phyloP scores from a whole-genome alignment of 2,329 filamentous ascomycete genomes.

The Epichloe uncinata region DNA sequence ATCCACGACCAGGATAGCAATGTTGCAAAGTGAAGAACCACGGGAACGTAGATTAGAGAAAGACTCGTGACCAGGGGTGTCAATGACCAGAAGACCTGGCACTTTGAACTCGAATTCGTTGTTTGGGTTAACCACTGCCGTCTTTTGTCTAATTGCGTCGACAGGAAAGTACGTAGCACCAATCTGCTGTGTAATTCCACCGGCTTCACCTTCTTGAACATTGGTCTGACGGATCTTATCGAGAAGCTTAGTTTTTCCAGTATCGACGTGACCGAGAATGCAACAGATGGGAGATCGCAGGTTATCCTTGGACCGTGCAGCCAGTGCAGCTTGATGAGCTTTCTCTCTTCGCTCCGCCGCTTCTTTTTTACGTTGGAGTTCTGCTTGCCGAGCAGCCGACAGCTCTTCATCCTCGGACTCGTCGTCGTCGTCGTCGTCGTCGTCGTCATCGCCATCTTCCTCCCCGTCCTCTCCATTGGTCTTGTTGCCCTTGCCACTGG shows the following conservation, averaged over 20 bases:
- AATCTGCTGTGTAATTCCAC: conserved; percentile 99
- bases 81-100: conserved; percentile 89
- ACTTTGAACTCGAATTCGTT: conserved; percentile 92
- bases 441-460: conserved; percentile 10
- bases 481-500: conserved; percentile 10
- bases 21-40: conserved; percentile 97
- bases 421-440: too few species aligned
- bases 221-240: conserved; percentile 99
- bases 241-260: conserved; percentile 96
- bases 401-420: conserved; percentile 54
- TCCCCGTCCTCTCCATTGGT: conserved; percentile 29
- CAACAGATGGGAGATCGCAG: conserved; percentile 97
- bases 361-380: conserved; percentile 68
- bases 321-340: conserved; percentile 81
- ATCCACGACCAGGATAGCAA: conserved; percentile 96
- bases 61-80: conserved; percentile 98
- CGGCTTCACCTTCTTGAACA: conserved; percentile 96
- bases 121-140: conserved; percentile 82
- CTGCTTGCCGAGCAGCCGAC: conserved; percentile 59
- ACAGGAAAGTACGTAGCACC: conserved; percentile 98
- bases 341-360: conserved; percentile 79
- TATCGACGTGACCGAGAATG: conserved; percentile 99
- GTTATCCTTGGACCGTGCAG: conserved; percentile 84
- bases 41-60: conserved; percentile 96
- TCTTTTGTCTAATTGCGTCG: conserved; percentile 86